Evolutionary conservation across 768 basidiomycete genomes (phyloP).

Genomic region (Boletellus ananas): DNA sequence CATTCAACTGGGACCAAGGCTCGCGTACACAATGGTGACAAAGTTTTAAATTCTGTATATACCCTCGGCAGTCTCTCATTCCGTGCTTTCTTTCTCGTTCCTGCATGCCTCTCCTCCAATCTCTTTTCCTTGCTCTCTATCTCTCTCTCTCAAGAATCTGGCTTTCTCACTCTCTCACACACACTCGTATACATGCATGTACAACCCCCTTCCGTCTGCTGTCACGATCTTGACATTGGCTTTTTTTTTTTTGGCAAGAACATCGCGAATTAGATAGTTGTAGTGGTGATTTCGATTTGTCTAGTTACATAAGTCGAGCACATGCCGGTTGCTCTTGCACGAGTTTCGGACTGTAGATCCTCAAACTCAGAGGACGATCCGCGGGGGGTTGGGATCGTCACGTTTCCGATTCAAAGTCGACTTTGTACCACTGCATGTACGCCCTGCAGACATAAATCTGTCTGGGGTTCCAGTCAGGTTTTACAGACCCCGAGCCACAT

Average conservation of each 20-base stretch:
- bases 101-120: neutral
- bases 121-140: slow-evolving; percentile 6
- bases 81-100: neutral
- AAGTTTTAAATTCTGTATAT: slow-evolving; percentile 14
- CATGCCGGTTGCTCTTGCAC: too few species aligned
- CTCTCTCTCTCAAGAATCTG: slow-evolving; percentile 8
- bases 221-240: neutral
- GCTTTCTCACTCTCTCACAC: neutral
- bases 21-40: slow-evolving; percentile 2
- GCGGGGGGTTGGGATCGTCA: neutral
- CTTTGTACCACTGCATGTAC: too few species aligned
- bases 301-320: neutral
- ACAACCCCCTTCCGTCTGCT: slow-evolving; percentile 1
- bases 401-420: neutral
- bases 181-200: slow-evolving; percentile 15
- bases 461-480: neutral
- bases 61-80: slow-evolving; percentile 8
- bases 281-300: neutral
- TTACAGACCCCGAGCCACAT: neutral
- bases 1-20: slow-evolving; percentile 10
- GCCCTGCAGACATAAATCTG: neutral
- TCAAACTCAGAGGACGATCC: neutral
- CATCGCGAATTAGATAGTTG: neutral
- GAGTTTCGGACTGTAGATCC: too few species aligned
- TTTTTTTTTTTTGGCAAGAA: neutral